Evolutionary conservation across 176 grass and related monocot genomes (phyloP).

Genomic region (Pharus latifolius): DNA sequence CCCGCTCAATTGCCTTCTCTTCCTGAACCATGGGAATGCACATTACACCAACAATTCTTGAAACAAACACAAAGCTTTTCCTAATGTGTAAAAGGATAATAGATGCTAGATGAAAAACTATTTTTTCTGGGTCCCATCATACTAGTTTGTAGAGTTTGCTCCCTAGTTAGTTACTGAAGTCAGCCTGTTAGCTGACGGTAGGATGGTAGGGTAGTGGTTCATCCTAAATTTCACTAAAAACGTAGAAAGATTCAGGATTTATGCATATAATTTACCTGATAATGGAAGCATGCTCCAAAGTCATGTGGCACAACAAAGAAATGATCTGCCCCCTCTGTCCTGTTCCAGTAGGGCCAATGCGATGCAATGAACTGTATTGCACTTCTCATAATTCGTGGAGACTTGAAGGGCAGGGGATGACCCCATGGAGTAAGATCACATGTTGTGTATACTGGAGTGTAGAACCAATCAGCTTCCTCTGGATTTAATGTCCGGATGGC

Average conservation of each 20-base stretch:
- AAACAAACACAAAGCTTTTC: neutral
- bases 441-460: constrained; percentile 56
- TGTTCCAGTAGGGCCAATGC: constrained; percentile 62
- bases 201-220: too few species aligned
- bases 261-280: constrained; percentile 14
- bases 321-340: constrained; percentile 45
- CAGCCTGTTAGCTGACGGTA: too few species aligned
- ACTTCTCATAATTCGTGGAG: constrained; percentile 62
- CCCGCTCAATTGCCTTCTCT: constrained; percentile 49
- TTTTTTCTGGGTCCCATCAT: neutral
- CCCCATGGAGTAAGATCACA: constrained; percentile 57
- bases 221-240: neutral
- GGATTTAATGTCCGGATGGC: constrained; percentile 44
- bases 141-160: neutral
- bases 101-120: neutral
- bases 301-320: constrained; percentile 59
- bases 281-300: constrained; percentile 66
- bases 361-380: constrained; percentile 48
- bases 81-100: neutral
- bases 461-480: constrained; percentile 75
- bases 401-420: constrained; percentile 66
- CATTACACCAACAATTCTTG: constrained; percentile 1
- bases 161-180: neutral
- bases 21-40: constrained; percentile 19
- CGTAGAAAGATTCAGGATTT: neutral